These are phyloP conservation scores for Arabidopsis hybrid DNA, from an alignment of 441 rosid species.

Conservation along the genomic window DNA sequence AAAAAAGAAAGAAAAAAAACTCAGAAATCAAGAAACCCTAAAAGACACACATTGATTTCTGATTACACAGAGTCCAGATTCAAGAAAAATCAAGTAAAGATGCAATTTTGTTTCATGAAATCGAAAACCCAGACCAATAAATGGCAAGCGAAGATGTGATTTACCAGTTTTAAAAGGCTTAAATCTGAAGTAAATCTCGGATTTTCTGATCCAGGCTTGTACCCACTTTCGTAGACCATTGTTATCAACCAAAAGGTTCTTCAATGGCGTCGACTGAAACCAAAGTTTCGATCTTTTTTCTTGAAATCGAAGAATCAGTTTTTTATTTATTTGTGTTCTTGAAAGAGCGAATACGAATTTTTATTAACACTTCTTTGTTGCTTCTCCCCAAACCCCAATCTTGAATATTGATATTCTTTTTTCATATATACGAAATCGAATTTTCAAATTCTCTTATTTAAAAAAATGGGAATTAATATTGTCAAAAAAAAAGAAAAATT, in stretches of 20 bases:
- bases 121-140: neutral
- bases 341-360: neutral
- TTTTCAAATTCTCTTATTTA: neutral
- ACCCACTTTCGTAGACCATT: slow-evolving; percentile 9
- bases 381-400: slow-evolving; percentile 10
- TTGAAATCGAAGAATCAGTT: slow-evolving; percentile 10
- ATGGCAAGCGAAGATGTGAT: neutral
- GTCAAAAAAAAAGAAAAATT: neutral
- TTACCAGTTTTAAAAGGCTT: neutral
- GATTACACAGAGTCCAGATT: neutral
- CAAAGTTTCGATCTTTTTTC: slow-evolving; percentile 8
- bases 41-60: neutral
- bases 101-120: neutral
- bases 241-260: neutral
- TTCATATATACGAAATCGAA: neutral
- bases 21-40: neutral
- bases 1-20: neutral
- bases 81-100: neutral
- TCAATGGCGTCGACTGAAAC: slow-evolving; percentile 20
- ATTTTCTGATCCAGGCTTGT: neutral
- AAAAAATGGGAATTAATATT: neutral
- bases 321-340: neutral
- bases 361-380: neutral
- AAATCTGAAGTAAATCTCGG: neutral
- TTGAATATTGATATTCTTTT: neutral